Conservation (phyloP, 176 grass and related monocot species). For the Carex kokanica region DNA sequence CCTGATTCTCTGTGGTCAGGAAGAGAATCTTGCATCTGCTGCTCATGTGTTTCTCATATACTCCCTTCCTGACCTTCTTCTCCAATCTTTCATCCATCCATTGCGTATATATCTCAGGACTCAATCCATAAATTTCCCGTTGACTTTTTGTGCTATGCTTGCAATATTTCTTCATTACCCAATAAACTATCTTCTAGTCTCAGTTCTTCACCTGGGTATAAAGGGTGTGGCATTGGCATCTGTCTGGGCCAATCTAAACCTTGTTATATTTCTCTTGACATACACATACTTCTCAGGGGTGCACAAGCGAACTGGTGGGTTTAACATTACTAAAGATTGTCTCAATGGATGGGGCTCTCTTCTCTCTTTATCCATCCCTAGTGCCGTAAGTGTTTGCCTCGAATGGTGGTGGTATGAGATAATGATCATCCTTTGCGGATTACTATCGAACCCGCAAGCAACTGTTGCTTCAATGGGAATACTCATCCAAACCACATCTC, state of each 20-base stretch:
- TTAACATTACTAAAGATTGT: slow-evolving; percentile 36
- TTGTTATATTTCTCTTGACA: slow-evolving; percentile 53
- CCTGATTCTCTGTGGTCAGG: slow-evolving; percentile 69
- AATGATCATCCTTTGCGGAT: slow-evolving; percentile 17
- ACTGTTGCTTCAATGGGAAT: slow-evolving; percentile 16
- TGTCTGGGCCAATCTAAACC: slow-evolving; percentile 66
- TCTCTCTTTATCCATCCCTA: slow-evolving; percentile 43
- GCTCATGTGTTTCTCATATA: slow-evolving; percentile 64
- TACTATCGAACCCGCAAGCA: background rate
- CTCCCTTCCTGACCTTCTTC: slow-evolving; percentile 73
- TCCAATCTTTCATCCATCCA: slow-evolving; percentile 84
- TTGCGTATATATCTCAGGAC: slow-evolving; percentile 74
- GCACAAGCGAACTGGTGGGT: slow-evolving; percentile 51
- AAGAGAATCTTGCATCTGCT: slow-evolving; percentile 40
- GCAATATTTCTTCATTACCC: slow-evolving; percentile 59
- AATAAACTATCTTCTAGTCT: slow-evolving; percentile 65
- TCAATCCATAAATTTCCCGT: slow-evolving; percentile 68
- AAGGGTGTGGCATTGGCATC: slow-evolving; percentile 67
- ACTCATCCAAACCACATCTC: slow-evolving; percentile 21
- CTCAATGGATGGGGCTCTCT: slow-evolving; percentile 60
- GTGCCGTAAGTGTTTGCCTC: slow-evolving; percentile 37
- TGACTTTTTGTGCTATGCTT: slow-evolving; percentile 56
- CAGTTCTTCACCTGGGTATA: slow-evolving; percentile 53
- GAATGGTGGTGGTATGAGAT: slow-evolving; percentile 46
- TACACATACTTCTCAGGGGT: slow-evolving; percentile 60